Evolutionary conservation across 768 basidiomycete genomes (phyloP).

Genomic region (Lentinus tigrinus): DNA sequence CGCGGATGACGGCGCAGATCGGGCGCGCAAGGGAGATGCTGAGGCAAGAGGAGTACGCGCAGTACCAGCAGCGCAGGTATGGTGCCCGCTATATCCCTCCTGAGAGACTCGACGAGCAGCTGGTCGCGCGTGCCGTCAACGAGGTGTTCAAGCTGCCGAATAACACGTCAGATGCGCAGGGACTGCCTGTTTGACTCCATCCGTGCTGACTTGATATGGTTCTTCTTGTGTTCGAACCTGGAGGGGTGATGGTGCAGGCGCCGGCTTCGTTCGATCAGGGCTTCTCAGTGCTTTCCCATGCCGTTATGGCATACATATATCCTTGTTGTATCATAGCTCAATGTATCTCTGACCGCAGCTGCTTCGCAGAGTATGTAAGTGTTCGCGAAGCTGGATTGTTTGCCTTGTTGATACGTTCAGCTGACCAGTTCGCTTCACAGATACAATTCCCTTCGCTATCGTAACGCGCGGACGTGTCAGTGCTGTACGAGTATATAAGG

Average conservation of each 20-base stretch:
- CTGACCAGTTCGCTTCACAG: not conserved
- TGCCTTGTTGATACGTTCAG: not conserved
- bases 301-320: not conserved
- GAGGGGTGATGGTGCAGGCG: not conserved
- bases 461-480: not conserved
- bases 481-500: too few species aligned
- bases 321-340: not conserved
- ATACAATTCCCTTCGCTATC: not conserved
- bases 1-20: slow-evolving; percentile 20
- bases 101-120: slow-evolving; percentile 18
- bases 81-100: slow-evolving; percentile 11
- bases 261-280: too few species aligned
- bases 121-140: slow-evolving; percentile 18
- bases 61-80: slow-evolving; percentile 11
- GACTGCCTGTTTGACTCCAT: too few species aligned
- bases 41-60: slow-evolving; percentile 19
- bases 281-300: not conserved
- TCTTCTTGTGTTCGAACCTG: not conserved
- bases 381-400: not conserved
- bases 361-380: not conserved
- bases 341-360: not conserved
- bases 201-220: not conserved
- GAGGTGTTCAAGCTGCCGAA: slow-evolving; percentile 16
- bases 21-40: slow-evolving; percentile 26
- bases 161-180: not conserved